Evolutionary conservation across 2,329 filamentous ascomycete species (phyloP).

Genomic region (Arthrobotrys sphaeroides): DNA sequence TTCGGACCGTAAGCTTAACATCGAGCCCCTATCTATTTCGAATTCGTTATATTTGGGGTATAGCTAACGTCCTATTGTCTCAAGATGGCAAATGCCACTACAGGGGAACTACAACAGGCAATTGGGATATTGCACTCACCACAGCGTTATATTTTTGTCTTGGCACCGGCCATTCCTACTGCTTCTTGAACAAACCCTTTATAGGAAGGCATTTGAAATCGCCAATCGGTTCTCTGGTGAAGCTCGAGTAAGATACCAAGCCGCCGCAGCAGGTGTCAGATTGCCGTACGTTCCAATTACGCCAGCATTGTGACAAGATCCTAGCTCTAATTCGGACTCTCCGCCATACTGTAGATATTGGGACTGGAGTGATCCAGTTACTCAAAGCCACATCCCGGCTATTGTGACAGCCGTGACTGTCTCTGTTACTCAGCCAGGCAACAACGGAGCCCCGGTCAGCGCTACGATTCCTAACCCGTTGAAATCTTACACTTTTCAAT

Average conservation of each 20-base stretch:
- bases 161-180: conserved; percentile 59
- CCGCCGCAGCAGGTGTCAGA: conserved; percentile 53
- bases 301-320: background rate
- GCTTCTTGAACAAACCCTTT: conserved; percentile 57
- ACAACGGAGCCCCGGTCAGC: conserved; percentile 24
- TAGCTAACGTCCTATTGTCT: background rate
- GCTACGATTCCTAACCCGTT: conserved; percentile 44
- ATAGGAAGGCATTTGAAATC: conserved; percentile 44
- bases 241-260: conserved; percentile 49
- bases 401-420: conserved; percentile 34
- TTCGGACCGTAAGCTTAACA: conserved; percentile 53
- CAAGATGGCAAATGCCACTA: conserved; percentile 47
- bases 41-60: background rate
- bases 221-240: conserved; percentile 54
- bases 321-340: background rate
- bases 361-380: conserved; percentile 56
- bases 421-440: conserved; percentile 47
- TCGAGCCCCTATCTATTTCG: too few relatives aligned
- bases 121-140: conserved; percentile 58
- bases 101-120: conserved; percentile 44
- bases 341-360: conserved; percentile 55
- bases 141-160: conserved; percentile 56
- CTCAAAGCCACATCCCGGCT: conserved; percentile 50
- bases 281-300: conserved; percentile 55
- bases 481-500: conserved; percentile 29